Base-by-base conservation (phyloP, 225 moss, liverwort and hornwort genomes). In the Marchantia polymorpha region DNA sequence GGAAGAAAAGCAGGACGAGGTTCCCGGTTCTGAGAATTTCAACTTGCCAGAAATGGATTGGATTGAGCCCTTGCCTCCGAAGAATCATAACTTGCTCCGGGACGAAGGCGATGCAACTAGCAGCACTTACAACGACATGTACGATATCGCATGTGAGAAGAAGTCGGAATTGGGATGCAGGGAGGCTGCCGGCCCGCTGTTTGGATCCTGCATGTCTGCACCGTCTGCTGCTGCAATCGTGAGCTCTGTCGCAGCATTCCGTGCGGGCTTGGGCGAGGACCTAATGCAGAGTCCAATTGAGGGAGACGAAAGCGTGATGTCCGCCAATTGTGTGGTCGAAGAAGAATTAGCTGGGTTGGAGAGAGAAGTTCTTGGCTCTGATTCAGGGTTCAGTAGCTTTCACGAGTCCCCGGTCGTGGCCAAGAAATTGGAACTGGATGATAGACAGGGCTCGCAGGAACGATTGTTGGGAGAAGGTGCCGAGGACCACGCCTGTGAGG, bases 31-130 rank as follows among this genome's bases (percentile, higher is more conserved):
- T 12, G 77, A 87, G 67, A 77, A 77, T 70, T 85, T 80, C 51
- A 86, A 91, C 76, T 39, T 89, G 54, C 87, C 90, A 29, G 92
- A 89, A 74, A 83, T 91, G 90, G 94, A 94, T 84, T 96, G 96
- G 96, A 92, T 96, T 84, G 94, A 96, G 76, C 94, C 96, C 9
- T 85, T 86, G 50, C 73, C 92, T 74, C 91, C 92, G 66, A 87
- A 31, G 82, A 85, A 77, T 70, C 82, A 81, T 85, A 87, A 83
- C 76, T 86, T 86, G 84, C 86, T 83, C 86, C 80, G 85, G 13
- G 87, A 92, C 55, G 95, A 91, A 77, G 87, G 90, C 48, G 90
- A 91, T 80, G 87, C 89, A 72, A 88, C 88, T 81, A 93, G 95
- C 84, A 92, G 92, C 77, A 84, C 84, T 67, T 77, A 77, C 30